Conservation (phyloP, 805 yeast genomes). For the Komagataella populi region DNA sequence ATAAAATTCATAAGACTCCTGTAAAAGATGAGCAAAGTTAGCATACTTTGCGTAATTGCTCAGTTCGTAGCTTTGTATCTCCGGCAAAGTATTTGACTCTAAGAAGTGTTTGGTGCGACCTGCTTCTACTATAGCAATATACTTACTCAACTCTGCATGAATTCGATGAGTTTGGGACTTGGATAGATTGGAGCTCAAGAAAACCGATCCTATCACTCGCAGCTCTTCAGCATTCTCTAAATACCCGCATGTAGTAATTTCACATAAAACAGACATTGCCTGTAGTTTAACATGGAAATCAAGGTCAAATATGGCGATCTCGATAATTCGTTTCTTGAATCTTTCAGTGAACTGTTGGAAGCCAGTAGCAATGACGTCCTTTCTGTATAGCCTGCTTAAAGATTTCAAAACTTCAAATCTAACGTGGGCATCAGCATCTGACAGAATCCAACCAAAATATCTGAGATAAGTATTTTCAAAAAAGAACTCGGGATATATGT, state of each 20-base stretch:
- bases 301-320: constrained; percentile 43
- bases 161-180: constrained; percentile 12
- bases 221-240: constrained; percentile 44
- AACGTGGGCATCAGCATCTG: constrained; percentile 53
- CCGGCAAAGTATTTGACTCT: constrained; percentile 18
- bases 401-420: constrained; percentile 51
- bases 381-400: constrained; percentile 33
- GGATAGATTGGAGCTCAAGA: constrained; percentile 9
- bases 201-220: constrained; percentile 28
- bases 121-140: constrained; percentile 30
- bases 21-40: constrained; percentile 13
- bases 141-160: constrained; percentile 36
- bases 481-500: constrained; percentile 55
- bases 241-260: constrained; percentile 46
- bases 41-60: constrained; percentile 15
- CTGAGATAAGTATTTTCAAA: constrained; percentile 58
- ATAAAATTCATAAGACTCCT: constrained; percentile 16
- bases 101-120: constrained; percentile 22
- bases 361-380: constrained; percentile 36
- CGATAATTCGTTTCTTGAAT: constrained; percentile 50
- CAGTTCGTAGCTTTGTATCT: constrained; percentile 13
- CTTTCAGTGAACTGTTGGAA: constrained; percentile 70
- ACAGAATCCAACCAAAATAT: constrained; percentile 73
- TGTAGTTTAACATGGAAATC: constrained; percentile 40
- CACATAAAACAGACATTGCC: constrained; percentile 38